Base-by-base conservation (phyloP, 192 early-diverging fungal species). In the Chytriomyces confervae region DNA sequence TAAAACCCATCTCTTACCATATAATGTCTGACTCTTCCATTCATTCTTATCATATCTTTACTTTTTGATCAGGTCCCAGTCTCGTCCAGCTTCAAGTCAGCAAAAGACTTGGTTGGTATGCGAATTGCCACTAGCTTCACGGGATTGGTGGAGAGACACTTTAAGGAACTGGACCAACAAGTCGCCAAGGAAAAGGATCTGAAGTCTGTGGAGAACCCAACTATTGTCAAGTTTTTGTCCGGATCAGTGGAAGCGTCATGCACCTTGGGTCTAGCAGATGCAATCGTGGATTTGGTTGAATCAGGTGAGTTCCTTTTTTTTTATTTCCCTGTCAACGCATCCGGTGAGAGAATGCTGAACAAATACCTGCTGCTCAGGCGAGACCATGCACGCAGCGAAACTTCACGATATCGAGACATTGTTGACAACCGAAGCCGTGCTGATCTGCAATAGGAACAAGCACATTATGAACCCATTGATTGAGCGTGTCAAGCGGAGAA, bases 371-470 rank as follows among this genome's bases (percentile, higher is more conserved):
- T 36, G 23, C 8, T 95, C 94, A 23, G 97, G 97, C 72, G 97
- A 99, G 70, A 99, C 97, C n/a, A 99, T 99, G 97, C 91, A 95
- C 61, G 97, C 95, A 23, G 97, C 97, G 18, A 96, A 96, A n/a
- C 89, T 99, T 23, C 92, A 95, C 80, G 90, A 92, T 63, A 96
- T 99, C 53, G 88, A 89, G 51, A 96, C 93, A 8, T 78, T 99
- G 9, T 48, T 97, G 47, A 85, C 85, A 0, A 92, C 97, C 13
- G 90, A 99, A 78, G 92, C 97, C 9, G 95, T 98, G 46, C 83
- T 98, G 64, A 92, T 99, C 63, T 92, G 92, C 68, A 96, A 97
- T 78, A 77, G 74, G 11, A 80, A 84, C 48, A 89, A 91, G 77
- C 86, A 94, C 69, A 70, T 89, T 43, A 78, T 84, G 45, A 92